These are phyloP conservation scores for Bjerkandera adusta DNA, from an alignment of 1,284 basidiomycete genomes.

Conservation along the genomic window DNA sequence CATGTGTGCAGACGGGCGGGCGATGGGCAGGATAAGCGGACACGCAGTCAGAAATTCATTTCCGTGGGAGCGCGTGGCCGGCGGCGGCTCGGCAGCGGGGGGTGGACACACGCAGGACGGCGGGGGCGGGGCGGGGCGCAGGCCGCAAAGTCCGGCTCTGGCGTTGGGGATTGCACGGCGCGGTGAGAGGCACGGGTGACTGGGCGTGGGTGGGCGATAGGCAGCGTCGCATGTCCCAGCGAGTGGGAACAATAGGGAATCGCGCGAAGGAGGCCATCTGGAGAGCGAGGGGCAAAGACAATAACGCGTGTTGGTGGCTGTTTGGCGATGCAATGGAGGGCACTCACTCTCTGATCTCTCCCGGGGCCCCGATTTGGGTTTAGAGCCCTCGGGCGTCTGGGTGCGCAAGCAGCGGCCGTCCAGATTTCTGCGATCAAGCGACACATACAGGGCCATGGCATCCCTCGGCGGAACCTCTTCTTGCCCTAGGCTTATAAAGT, in stretches of 20 bases:
- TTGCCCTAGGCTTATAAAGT: conserved; percentile 55
- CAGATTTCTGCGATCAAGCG: conserved; percentile 37
- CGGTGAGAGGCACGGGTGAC: conserved; percentile 18
- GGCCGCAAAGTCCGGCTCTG: too few relatives aligned
- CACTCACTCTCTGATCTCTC: conserved; percentile 24
- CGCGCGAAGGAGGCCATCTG: conserved; percentile 33
- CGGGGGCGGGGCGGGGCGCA: too few relatives aligned
- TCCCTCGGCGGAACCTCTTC: conserved; percentile 38
- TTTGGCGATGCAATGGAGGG: conserved; percentile 44
- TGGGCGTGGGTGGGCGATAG: conserved; percentile 24
- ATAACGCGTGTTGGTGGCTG: conserved; percentile 38
- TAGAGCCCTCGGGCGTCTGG: conserved; percentile 34
- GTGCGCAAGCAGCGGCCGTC: conserved; percentile 40
- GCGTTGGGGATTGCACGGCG: conserved; percentile 5
- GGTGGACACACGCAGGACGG: too few relatives aligned
- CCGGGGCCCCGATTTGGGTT: conserved; percentile 32
- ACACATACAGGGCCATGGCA: conserved; percentile 38
- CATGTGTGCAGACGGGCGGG: not conserved
- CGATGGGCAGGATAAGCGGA: conserved; percentile 5
- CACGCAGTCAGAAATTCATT: not conserved
- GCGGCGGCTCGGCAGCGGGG: too few relatives aligned
- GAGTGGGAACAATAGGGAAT: conserved; percentile 33
- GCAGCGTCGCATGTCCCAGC: conserved; percentile 20
- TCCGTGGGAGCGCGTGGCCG: not conserved
- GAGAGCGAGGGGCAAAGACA: conserved; percentile 37